A percentile compares a stretch with the other conserved stretches of the same genome.
Evolutionary conservation across 2,329 filamentous ascomycete species (phyloP).

Genomic region (Fusarium sp.): DNA sequence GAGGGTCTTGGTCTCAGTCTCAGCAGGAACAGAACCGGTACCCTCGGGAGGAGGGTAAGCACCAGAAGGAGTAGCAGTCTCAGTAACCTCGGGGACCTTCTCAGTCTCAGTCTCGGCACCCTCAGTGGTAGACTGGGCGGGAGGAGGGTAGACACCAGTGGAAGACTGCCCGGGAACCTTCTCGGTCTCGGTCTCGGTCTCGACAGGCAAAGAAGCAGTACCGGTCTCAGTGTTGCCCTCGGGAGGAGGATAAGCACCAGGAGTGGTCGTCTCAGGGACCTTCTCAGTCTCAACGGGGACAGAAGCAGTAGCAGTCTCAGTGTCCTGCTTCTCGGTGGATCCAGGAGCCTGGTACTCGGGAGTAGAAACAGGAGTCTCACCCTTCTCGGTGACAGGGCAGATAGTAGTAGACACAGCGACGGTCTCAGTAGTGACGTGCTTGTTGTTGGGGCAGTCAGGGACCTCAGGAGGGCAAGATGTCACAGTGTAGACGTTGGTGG

Average conservation of each 20-base stretch:
- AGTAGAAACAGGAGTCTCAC: constrained; percentile 12
- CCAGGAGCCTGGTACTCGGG: constrained; percentile 12
- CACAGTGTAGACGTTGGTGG: constrained; percentile 40
- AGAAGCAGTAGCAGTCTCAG: constrained; percentile 6
- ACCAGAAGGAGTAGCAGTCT: background rate
- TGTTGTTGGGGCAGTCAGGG: constrained; percentile 32
- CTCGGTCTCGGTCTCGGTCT: constrained; percentile 11
- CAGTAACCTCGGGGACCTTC: background rate
- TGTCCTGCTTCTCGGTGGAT: constrained; percentile 4
- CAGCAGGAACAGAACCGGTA: background rate
- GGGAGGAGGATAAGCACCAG: background rate
- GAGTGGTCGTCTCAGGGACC: background rate
- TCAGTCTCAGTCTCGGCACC: background rate
- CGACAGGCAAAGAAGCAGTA: background rate
- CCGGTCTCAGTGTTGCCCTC: background rate
- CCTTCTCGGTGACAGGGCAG: constrained; percentile 38
- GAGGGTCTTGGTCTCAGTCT: background rate
- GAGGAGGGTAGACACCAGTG: constrained; percentile 6
- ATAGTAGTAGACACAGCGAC: constrained; percentile 40
- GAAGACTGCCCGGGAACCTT: background rate
- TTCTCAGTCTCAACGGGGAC: background rate
- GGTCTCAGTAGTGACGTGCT: constrained; percentile 39
- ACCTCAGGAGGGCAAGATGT: constrained; percentile 36
- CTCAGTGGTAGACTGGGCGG: background rate
- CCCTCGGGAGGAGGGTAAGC: background rate